Evolutionary conservation across 305 asterid genomes (phyloP).

Genomic region (Andrographis paniculata): DNA sequence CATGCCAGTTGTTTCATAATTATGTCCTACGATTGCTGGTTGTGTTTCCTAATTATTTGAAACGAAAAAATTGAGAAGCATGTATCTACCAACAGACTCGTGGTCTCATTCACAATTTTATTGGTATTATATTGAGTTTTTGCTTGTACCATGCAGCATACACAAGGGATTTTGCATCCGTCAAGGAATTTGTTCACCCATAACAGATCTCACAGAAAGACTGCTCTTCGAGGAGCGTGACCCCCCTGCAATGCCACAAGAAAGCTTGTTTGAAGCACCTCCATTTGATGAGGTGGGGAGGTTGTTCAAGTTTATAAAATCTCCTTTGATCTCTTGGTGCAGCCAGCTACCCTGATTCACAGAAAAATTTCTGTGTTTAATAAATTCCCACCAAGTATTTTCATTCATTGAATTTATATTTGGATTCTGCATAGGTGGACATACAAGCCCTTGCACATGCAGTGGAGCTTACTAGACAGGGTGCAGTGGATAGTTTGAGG

Average conservation of each 20-base stretch:
- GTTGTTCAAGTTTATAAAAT: not conserved
- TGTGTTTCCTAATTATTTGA: constrained; percentile 5
- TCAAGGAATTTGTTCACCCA: constrained; percentile 79
- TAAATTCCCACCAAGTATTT: not conserved
- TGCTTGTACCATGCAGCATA: constrained; percentile 45
- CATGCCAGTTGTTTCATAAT: constrained; percentile 6
- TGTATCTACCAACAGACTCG: too few relatives aligned
- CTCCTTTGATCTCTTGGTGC: not conserved
- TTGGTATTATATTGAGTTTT: constrained; percentile 8
- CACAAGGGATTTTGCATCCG: constrained; percentile 89
- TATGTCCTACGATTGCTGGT: not conserved
- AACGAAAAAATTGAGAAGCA: too few relatives aligned
- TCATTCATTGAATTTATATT: not conserved
- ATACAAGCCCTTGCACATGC: constrained; percentile 99
- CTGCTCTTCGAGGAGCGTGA: constrained; percentile 97
- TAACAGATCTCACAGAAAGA: constrained; percentile 87
- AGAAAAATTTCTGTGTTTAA: not conserved
- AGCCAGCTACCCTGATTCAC: not conserved
- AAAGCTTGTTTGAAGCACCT: constrained; percentile 76
- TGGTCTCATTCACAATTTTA: constrained; percentile 6
- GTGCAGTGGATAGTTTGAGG: constrained; percentile 93
- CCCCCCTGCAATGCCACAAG: constrained; percentile 73
- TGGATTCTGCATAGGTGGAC: constrained; percentile 52
- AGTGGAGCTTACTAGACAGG: constrained; percentile 93
- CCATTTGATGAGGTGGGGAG: constrained; percentile 87